phyloP scores from a whole-genome alignment of 169 alveolate species.

The Plasmodium gallinaceum region DNA sequence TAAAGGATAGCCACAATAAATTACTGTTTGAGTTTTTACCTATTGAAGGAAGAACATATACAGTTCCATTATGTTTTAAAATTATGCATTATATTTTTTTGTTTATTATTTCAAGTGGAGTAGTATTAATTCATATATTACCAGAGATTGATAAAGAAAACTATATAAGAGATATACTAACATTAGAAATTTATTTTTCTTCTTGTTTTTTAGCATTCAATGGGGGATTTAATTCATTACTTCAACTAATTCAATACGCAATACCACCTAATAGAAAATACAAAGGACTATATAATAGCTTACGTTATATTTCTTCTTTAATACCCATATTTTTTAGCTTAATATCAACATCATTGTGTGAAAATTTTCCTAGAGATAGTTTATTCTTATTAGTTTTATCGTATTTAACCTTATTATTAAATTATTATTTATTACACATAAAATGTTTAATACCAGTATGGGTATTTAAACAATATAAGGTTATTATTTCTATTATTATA shows the following conservation, averaged over 20 bases:
- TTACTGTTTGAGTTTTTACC: slow-evolving; percentile 61
- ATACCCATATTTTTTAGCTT: slow-evolving; percentile 71
- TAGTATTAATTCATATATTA: slow-evolving; percentile 56
- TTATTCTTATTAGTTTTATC: slow-evolving; percentile 59
- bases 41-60: slow-evolving; percentile 75
- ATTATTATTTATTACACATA: slow-evolving; percentile 73
- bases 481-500: slow-evolving; percentile 17
- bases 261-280: slow-evolving; percentile 64
- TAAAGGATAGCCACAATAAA: slow-evolving; percentile 68
- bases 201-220: slow-evolving; percentile 68
- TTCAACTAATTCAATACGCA: slow-evolving; percentile 73
- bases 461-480: slow-evolving; percentile 40
- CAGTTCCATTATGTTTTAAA: slow-evolving; percentile 55
- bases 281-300: slow-evolving; percentile 69
- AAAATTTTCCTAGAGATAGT: slow-evolving; percentile 73
- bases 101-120: slow-evolving; percentile 57
- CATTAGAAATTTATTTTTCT: slow-evolving; percentile 58
- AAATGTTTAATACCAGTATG: slow-evolving; percentile 69
- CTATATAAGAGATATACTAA: slow-evolving; percentile 59
- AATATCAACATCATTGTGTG: slow-evolving; percentile 65
- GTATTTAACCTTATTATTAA: slow-evolving; percentile 33
- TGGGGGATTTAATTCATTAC: slow-evolving; percentile 72
- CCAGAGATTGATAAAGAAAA: slow-evolving; percentile 55
- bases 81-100: slow-evolving; percentile 49
- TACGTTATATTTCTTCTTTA: slow-evolving; percentile 70